phyloP scores from a whole-genome alignment of 1,284 basidiomycete species.

The Pascua guehoae region DNA sequence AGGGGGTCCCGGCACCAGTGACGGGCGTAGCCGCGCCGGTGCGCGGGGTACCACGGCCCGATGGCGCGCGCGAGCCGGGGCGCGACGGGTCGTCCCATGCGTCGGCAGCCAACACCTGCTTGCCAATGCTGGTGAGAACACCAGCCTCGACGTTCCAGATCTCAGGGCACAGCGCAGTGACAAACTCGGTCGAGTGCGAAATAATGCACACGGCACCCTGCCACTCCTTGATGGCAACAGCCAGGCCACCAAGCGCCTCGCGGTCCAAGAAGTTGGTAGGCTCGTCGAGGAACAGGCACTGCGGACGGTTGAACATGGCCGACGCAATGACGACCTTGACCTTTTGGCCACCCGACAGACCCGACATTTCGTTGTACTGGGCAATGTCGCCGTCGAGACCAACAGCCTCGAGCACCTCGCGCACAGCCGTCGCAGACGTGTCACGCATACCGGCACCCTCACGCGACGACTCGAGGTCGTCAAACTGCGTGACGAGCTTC shows the following conservation, averaged over 20 bases:
- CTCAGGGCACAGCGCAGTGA: slow-evolving; percentile 70
- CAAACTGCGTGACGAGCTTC: slow-evolving; percentile 91
- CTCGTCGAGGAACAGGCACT: slow-evolving; percentile 63
- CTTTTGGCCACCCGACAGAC: slow-evolving; percentile 89
- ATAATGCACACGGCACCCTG: slow-evolving; percentile 95
- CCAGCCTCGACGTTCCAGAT: slow-evolving; percentile 56
- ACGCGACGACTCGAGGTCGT: slow-evolving; percentile 91
- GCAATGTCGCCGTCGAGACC: slow-evolving; percentile 96
- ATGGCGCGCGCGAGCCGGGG: slow-evolving; percentile 37
- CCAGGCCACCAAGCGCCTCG: slow-evolving; percentile 65
- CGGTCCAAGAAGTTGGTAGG: slow-evolving; percentile 94
- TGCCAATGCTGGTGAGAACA: slow-evolving; percentile 80
- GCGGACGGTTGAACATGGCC: slow-evolving; percentile 78
- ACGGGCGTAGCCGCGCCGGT: slow-evolving; percentile 46
- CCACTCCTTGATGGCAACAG: slow-evolving; percentile 95
- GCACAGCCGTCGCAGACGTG: slow-evolving; percentile 70
- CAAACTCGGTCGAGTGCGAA: slow-evolving; percentile 89
- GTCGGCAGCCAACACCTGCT: slow-evolving; percentile 77
- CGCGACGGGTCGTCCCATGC: slow-evolving; percentile 54
- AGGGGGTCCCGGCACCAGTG: slow-evolving; percentile 27
- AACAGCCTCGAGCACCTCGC: slow-evolving; percentile 89
- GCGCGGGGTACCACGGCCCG: slow-evolving; percentile 44
- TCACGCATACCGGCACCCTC: slow-evolving; percentile 88
- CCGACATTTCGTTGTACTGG: slow-evolving; percentile 92
- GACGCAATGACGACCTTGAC: slow-evolving; percentile 96